Conservation (phyloP, 352 stramenopile species). For the Peronospora tabacina region DNA sequence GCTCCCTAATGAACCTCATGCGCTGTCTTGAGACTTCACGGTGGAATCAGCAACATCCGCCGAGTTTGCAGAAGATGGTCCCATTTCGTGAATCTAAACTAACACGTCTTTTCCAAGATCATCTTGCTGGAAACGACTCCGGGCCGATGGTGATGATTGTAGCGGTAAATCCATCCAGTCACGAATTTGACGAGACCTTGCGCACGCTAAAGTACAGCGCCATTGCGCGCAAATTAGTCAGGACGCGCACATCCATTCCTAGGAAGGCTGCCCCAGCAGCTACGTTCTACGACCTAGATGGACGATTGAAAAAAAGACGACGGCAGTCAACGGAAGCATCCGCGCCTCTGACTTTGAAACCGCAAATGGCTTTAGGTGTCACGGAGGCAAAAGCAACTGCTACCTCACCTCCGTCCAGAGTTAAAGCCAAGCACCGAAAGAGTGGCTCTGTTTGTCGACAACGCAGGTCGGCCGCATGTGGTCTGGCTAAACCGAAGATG, state of each 20-base stretch:
- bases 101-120: constrained; percentile 93
- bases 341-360: constrained; percentile 1
- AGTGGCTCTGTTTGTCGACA: constrained; percentile 13
- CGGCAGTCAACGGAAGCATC: constrained; percentile 21
- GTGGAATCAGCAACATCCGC: constrained; percentile 82
- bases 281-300: constrained; percentile 48
- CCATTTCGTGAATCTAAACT: constrained; percentile 97
- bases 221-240: constrained; percentile 87
- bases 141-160: constrained; percentile 94
- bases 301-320: constrained; percentile 37
- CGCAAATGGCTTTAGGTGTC: constrained; percentile 3
- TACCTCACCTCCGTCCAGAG: constrained; percentile 1
- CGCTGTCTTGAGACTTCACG: constrained; percentile 92
- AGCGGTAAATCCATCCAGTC: constrained; percentile 89
- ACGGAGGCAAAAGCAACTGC: constrained; percentile 4
- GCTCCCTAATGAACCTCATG: constrained; percentile 96
- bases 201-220: constrained; percentile 93
- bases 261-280: constrained; percentile 29
- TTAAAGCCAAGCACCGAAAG: constrained; percentile 12
- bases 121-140: constrained; percentile 76
- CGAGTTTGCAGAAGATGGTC: constrained; percentile 84
- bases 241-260: constrained; percentile 34
- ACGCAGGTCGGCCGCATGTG: constrained; percentile 1
- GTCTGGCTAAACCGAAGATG: constrained; percentile 13
- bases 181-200: constrained; percentile 95